phyloP scores from a whole-genome alignment of 495 filamentous ascomycete genomes.

The Xanthoparmelia taractica region DNA sequence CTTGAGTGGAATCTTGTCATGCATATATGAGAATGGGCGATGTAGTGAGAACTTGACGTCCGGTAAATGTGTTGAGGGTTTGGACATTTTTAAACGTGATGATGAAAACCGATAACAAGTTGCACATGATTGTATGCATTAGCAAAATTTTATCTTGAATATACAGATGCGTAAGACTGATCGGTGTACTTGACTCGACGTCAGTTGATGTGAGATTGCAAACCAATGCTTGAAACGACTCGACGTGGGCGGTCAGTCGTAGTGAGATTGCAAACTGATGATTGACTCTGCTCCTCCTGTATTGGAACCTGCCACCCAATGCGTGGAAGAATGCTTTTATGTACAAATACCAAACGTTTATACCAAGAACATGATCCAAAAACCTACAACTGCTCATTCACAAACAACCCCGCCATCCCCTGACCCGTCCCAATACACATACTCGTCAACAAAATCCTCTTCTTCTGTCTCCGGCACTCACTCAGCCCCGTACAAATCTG shows the following conservation, averaged over 20 bases:
- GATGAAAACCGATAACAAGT: too few relatives aligned
- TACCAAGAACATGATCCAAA: neutral
- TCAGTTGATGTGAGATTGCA: too few relatives aligned
- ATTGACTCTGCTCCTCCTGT: neutral
- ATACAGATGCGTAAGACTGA: too few relatives aligned
- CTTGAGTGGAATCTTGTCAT: neutral
- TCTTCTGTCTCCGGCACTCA: slow-evolving; percentile 68
- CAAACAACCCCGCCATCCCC: slow-evolving; percentile 81
- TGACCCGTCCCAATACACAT: slow-evolving; percentile 83
- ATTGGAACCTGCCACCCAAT: neutral
- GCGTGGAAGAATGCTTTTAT: neutral
- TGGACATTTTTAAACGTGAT: neutral
- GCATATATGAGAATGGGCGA: neutral
- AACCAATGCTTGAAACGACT: neutral
- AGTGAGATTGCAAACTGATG: neutral
- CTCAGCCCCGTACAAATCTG: slow-evolving; percentile 81
- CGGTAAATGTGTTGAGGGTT: neutral
- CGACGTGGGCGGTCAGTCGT: neutral
- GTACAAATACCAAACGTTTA: neutral
- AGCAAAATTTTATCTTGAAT: too few relatives aligned
- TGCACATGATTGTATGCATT: too few relatives aligned
- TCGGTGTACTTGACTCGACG: too few relatives aligned
- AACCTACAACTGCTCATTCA: slow-evolving; percentile 59
- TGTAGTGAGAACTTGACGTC: neutral
- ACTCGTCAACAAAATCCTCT: slow-evolving; percentile 74